Evolutionary conservation across 805 yeast genomes (phyloP).

Genomic region (Yarrowia hollandica): DNA sequence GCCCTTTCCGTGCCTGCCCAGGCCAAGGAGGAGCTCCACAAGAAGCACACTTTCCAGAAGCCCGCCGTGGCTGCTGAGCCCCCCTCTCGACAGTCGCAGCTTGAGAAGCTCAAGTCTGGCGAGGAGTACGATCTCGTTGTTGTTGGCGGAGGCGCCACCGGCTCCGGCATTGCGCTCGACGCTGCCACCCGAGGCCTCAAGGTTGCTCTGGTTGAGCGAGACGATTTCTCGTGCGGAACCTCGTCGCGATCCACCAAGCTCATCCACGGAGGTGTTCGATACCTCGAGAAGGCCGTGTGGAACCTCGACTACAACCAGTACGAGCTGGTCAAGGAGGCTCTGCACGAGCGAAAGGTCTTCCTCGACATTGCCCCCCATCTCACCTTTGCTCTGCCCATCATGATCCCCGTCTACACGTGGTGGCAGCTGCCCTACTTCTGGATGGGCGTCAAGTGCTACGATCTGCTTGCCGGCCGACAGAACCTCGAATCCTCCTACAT

Average conservation of each 20-base stretch:
- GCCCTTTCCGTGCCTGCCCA: slow-evolving; percentile 25
- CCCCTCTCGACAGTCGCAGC: slow-evolving; percentile 39
- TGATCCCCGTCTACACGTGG: slow-evolving; percentile 94
- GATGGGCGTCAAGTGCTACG: slow-evolving; percentile 88
- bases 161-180: slow-evolving; percentile 90
- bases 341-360: slow-evolving; percentile 83
- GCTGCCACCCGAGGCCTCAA: slow-evolving; percentile 88
- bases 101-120: slow-evolving; percentile 39
- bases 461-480: slow-evolving; percentile 86
- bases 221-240: slow-evolving; percentile 90
- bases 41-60: slow-evolving; percentile 3
- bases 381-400: slow-evolving; percentile 79
- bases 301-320: slow-evolving; percentile 87
- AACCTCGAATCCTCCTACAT: slow-evolving; percentile 77
- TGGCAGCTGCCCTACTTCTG: slow-evolving; percentile 96
- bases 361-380: slow-evolving; percentile 90
- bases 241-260: slow-evolving; percentile 92
- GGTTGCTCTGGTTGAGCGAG: slow-evolving; percentile 81
- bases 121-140: slow-evolving; percentile 74
- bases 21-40: slow-evolving; percentile 29
- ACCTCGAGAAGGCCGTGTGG: slow-evolving; percentile 91
- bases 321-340: slow-evolving; percentile 84
- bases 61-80: slow-evolving; percentile 29
- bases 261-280: slow-evolving; percentile 97
- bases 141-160: slow-evolving; percentile 96